A percentile compares a stretch with the other conserved stretches of the same genome.
phyloP scores from a whole-genome alignment of 2,329 filamentous ascomycete species.

The Colletotrichum sp. region DNA sequence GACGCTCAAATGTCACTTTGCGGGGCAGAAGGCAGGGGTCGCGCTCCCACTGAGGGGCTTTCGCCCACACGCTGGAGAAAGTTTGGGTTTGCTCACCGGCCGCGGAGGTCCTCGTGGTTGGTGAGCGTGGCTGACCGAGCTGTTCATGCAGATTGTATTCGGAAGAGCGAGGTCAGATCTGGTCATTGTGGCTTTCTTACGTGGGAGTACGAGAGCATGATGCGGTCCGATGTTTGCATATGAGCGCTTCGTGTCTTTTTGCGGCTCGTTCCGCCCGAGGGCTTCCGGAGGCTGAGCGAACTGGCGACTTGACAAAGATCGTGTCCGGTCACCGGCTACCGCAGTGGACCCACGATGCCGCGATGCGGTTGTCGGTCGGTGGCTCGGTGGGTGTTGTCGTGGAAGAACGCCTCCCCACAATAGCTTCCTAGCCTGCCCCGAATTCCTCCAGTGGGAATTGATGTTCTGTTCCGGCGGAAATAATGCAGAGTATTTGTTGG shows the following conservation, averaged over 20 bases:
- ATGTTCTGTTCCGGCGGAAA: not conserved
- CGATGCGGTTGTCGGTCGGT: constrained; percentile 10
- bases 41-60: not conserved
- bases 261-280: not conserved
- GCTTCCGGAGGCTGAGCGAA: not conserved
- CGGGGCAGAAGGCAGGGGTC: constrained; percentile 12
- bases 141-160: not conserved
- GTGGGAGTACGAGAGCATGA: not conserved
- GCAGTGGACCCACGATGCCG: not conserved
- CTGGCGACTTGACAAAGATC: not conserved
- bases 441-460: not conserved
- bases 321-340: not conserved
- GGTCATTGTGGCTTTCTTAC: not conserved
- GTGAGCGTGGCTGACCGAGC: not conserved
- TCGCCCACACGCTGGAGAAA: not conserved
- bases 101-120: not conserved
- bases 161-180: not conserved
- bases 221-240: not conserved
- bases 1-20: constrained; percentile 25
- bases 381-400: not conserved
- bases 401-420: not conserved
- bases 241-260: not conserved
- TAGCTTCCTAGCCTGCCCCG: not conserved
- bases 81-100: not conserved
- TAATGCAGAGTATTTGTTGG: not conserved